Base-by-base conservation (phyloP, 306 rosid species). In the Cucurbita pepo region DNA sequence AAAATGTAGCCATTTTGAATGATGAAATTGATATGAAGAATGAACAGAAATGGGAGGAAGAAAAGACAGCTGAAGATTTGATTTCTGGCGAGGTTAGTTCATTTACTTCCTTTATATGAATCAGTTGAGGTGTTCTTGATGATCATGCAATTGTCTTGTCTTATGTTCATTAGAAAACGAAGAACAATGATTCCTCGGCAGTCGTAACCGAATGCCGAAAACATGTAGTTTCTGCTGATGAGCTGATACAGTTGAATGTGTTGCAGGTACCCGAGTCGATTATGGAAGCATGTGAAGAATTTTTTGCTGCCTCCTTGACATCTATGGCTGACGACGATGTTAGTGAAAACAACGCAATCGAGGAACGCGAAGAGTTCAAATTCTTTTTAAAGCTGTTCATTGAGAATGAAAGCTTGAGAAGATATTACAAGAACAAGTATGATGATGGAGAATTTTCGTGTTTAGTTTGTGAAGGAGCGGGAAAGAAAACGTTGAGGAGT, bases 371-470 rank as follows among this genome's bases (percentile, higher is more conserved):
- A 30, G 72, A 57, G 76, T 59, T 51, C 53, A 69, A 69, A 40
- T 79, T 79, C 60, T 75, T 79, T 58, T 61, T 36, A 10, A 67
- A 70, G 41, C 21, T 79, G 50, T 75, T 79, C 21, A 67, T 10
- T 0, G 79, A 79, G 34, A 54, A 69, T 34, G 57, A 56, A 9
- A 44, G 62, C 37, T 69, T 79, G 73, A 75, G 82, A 25, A 72
- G 69, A 34, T 79, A 75, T 75, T 61, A 79, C 37, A 73, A 41
- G 73, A 75, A 60, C 19, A 53, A 75, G 6, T 44, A 43, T 45
- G 61, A 62, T 18, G 52, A 18, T 43, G 79, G 83, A 22, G 77
- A 79, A 16, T 79, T 75, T 70, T 53, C 12, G 44, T 79, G 83
- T 71, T 57, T 75, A 41, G 79, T 55, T 55, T 79, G 83, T 71